Conservation (phyloP, 2,329 filamentous ascomycete species). For the Arthrobotrys iridis region DNA sequence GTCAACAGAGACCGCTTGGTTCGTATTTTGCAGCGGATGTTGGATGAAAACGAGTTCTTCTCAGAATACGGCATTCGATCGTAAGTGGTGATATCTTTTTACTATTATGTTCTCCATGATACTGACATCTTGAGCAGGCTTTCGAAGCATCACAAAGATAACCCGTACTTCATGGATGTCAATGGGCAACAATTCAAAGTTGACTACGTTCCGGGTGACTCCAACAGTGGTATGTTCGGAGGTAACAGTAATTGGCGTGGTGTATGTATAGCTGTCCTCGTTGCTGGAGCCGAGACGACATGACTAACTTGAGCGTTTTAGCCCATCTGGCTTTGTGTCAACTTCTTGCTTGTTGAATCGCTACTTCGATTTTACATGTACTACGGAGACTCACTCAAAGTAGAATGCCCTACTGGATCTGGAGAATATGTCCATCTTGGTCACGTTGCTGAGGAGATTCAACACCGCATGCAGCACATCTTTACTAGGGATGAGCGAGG, state of each 20-base stretch:
- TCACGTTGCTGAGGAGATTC: conserved; percentile 91
- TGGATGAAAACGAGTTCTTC: conserved; percentile 92
- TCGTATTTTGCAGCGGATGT: conserved; percentile 88
- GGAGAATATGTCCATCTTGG: conserved; percentile 90
- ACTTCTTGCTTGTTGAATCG: conserved; percentile 92
- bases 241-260: conserved; percentile 98
- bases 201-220: conserved; percentile 91
- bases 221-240: conserved; percentile 91
- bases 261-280: conserved; percentile 51
- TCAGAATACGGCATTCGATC: conserved; percentile 90
- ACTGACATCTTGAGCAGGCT: conserved; percentile 62
- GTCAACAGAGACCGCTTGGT: conserved; percentile 92
- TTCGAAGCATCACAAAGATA: conserved; percentile 87
- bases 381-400: conserved; percentile 86
- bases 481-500: conserved; percentile 86
- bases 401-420: conserved; percentile 93
- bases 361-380: conserved; percentile 96
- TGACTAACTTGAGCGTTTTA: conserved; percentile 18
- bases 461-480: conserved; percentile 91
- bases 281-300: not conserved
- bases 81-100: conserved; percentile 37
- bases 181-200: conserved; percentile 90
- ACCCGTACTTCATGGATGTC: conserved; percentile 94
- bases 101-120: not conserved
- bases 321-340: conserved; percentile 95